Percentiles rank a stretch among this genome's conserved stretches.
Conservation (phyloP, 2,329 filamentous ascomycete genomes). For the Chaetoscypha palmicola region DNA sequence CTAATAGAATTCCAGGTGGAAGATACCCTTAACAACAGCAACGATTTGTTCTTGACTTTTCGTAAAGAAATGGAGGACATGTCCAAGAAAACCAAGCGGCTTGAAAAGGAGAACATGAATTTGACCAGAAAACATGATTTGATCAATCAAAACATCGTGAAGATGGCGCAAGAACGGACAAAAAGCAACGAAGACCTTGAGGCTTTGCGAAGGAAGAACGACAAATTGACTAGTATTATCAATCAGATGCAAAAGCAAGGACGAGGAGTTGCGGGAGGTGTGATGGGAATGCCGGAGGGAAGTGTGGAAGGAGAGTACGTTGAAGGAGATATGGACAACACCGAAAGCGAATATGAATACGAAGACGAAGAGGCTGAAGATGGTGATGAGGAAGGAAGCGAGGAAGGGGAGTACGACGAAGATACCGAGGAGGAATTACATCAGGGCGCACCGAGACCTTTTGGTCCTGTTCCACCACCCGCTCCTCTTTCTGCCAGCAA, state of each 20-base stretch:
- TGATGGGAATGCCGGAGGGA: constrained; percentile 54
- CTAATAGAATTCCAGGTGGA: constrained; percentile 71
- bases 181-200: constrained; percentile 70
- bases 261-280: constrained; percentile 63
- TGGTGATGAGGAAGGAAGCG: constrained; percentile 43
- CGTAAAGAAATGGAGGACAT: constrained; percentile 99
- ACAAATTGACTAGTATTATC: constrained; percentile 89
- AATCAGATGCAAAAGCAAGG: constrained; percentile 95
- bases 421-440: constrained; percentile 35
- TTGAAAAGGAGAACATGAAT: constrained; percentile 93
- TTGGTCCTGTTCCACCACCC: constrained; percentile 30
- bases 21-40: constrained; percentile 96
- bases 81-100: constrained; percentile 95
- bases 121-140: constrained; percentile 89
- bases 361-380: constrained; percentile 56
- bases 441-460: constrained; percentile 25
- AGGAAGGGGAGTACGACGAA: constrained; percentile 39
- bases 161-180: constrained; percentile 91
- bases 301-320: constrained; percentile 49
- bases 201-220: constrained; percentile 67
- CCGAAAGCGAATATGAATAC: constrained; percentile 58
- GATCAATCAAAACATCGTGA: constrained; percentile 88
- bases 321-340: constrained; percentile 45
- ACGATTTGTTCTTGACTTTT: constrained; percentile 94
- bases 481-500: constrained; percentile 22